Percentiles rank a stretch among this genome's conserved stretches.
Evolutionary conservation across 805 yeast genomes (phyloP).

Genomic region (Starmera quercuum): DNA sequence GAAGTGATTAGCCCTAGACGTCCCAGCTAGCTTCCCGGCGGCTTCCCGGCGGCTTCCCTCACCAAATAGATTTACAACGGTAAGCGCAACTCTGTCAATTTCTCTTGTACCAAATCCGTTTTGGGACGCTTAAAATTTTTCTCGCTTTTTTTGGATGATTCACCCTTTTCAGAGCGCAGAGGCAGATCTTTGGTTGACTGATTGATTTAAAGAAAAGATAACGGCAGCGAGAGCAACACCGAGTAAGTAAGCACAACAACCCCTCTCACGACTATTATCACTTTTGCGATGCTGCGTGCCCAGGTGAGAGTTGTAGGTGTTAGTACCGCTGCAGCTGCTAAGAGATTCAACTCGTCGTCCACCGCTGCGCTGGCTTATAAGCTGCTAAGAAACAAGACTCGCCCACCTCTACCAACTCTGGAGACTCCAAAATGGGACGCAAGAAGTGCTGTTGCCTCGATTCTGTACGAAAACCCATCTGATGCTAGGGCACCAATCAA

Average conservation of each 20-base stretch:
- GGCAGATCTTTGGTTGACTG: no score
- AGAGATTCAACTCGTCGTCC: constrained; percentile 48
- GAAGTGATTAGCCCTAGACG: not conserved
- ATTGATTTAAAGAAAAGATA: no score
- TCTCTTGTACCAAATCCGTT: no score
- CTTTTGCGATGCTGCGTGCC: not conserved
- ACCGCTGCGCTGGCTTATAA: constrained; percentile 95
- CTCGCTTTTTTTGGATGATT: no score
- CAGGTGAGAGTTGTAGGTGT: constrained; percentile 27
- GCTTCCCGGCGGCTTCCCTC: no score
- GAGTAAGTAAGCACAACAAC: constrained; percentile 2
- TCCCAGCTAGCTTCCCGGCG: not conserved
- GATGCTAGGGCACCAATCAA: constrained; percentile 51
- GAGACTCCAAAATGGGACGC: constrained; percentile 95
- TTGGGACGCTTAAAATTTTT: no score
- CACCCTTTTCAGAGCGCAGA: no score
- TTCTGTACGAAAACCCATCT: constrained; percentile 80
- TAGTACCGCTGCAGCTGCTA: constrained; percentile 77
- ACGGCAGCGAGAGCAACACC: no score
- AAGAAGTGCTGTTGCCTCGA: constrained; percentile 93
- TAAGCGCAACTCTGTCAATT: no score
- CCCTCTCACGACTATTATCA: not conserved
- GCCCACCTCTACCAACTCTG: constrained; percentile 88
- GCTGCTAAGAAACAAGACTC: constrained; percentile 70
- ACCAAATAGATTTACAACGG: no score